Evolutionary conservation across 2,329 filamentous ascomycete genomes (phyloP).

Genomic region (Phyllosticta citriasiana): DNA sequence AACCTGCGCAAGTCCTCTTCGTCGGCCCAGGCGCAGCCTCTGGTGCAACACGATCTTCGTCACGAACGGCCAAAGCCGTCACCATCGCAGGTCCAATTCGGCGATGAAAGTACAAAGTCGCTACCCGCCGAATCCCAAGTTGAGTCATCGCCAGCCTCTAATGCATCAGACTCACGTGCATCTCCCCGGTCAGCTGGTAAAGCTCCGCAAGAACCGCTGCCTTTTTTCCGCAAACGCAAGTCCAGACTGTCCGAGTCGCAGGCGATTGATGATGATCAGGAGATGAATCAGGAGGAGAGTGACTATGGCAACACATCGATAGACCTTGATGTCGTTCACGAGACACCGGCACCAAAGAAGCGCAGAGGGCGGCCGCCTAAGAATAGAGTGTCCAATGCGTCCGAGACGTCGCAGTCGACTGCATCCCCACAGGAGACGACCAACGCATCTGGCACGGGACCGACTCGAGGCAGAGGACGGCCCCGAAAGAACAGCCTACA

Average conservation of each 20-base stretch:
- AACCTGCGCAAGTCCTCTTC: neutral
- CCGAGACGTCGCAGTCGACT: conserved; percentile 17
- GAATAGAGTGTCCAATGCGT: conserved; percentile 13
- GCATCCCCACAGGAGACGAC: neutral
- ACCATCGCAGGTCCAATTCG: neutral
- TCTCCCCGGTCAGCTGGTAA: neutral
- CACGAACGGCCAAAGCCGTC: neutral
- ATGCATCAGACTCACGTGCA: neutral
- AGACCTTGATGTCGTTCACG: neutral
- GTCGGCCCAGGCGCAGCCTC: neutral
- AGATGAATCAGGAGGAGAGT: neutral
- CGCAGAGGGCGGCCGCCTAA: neutral
- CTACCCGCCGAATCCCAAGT: no score
- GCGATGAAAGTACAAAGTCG: no score
- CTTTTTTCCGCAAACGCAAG: neutral
- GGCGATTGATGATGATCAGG: neutral
- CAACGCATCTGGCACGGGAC: neutral
- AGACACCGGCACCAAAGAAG: conserved; percentile 4
- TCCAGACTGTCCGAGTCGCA: conserved; percentile 4
- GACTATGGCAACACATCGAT: neutral
- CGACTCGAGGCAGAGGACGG: neutral
- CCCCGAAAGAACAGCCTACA: neutral
- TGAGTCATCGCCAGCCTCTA: no score
- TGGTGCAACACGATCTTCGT: no score
- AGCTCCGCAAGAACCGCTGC: neutral